A percentile compares a stretch with the other conserved stretches of the same genome.
These are phyloP conservation scores for Capsicum rhomboideum DNA, from an alignment of 257 asterid genomes.

Conservation along the genomic window DNA sequence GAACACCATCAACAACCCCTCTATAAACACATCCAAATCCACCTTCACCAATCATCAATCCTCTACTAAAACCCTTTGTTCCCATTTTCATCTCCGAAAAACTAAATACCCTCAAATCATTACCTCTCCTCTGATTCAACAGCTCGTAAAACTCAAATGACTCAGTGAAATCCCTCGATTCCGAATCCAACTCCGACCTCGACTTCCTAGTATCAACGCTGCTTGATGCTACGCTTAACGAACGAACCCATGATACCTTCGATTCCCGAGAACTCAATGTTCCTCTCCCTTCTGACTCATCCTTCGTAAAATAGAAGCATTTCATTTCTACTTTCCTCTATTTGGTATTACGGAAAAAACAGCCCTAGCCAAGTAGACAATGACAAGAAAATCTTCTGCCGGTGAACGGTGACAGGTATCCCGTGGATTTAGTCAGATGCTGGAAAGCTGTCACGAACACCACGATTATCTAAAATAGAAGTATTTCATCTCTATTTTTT, in stretches of 20 bases:
- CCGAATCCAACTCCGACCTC: conserved; percentile 69
- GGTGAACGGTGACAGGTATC: no score
- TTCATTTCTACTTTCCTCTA: conserved; percentile 32
- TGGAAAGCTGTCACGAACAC: no score
- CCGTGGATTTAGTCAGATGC: no score
- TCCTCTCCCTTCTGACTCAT: conserved; percentile 29
- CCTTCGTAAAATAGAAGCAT: conserved; percentile 74
- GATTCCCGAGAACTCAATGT: conserved; percentile 41
- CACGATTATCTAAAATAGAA: conserved; percentile 29
- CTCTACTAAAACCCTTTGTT: conserved; percentile 64
- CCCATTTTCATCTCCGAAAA: conserved; percentile 70
- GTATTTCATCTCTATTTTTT: conserved; percentile 50
- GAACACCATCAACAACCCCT: conserved; percentile 36
- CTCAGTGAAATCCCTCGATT: conserved; percentile 60
- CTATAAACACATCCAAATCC: conserved; percentile 86
- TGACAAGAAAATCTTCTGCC: no score
- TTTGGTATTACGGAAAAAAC: neutral
- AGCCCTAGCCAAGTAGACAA: neutral
- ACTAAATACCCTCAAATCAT: conserved; percentile 63
- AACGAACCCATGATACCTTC: conserved; percentile 74
- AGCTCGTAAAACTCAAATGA: conserved; percentile 53
- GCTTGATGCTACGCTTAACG: conserved; percentile 80
- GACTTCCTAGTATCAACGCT: conserved; percentile 33
- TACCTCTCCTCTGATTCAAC: conserved; percentile 50
- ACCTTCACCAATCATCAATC: conserved; percentile 78